Evolutionary conservation across 805 yeast species (phyloP).

Genomic region (Wickerhamiella alocasiicola): DNA sequence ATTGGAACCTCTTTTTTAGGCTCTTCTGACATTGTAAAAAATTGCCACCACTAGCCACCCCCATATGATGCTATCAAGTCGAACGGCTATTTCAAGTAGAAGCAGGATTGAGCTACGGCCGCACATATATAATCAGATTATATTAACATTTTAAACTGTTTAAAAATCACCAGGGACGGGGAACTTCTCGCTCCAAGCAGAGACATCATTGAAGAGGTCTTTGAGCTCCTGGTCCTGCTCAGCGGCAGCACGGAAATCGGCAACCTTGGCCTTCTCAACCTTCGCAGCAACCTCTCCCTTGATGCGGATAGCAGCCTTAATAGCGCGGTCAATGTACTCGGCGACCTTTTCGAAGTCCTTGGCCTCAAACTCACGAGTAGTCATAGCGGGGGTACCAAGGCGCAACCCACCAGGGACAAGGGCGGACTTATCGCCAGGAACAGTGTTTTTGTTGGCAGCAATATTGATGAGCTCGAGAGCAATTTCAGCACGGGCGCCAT

Average conservation of each 20-base stretch:
- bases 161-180: slow-evolving; percentile 80
- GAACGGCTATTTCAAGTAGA: too few relatives aligned
- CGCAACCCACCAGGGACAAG: slow-evolving; percentile 92
- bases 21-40: too few relatives aligned
- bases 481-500: slow-evolving; percentile 92
- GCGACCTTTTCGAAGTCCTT: slow-evolving; percentile 74
- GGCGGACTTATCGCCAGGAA: slow-evolving; percentile 94
- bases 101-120: too few relatives aligned
- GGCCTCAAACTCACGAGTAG: slow-evolving; percentile 80
- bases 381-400: slow-evolving; percentile 98
- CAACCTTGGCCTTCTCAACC: slow-evolving; percentile 42
- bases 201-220: slow-evolving; percentile 50
- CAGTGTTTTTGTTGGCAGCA: slow-evolving; percentile 91
- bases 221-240: slow-evolving; percentile 44
- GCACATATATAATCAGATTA: too few relatives aligned
- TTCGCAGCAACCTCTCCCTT: slow-evolving; percentile 54
- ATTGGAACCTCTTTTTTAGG: too few relatives aligned
- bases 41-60: neutral
- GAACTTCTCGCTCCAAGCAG: slow-evolving; percentile 56
- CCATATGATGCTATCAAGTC: too few relatives aligned
- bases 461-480: slow-evolving; percentile 81
- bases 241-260: slow-evolving; percentile 60
- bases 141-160: too few relatives aligned
- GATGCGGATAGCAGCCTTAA: slow-evolving; percentile 51
- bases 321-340: slow-evolving; percentile 66